phyloP scores from a whole-genome alignment of 169 alveolate genomes.

The Cryptosporidium sp. region DNA sequence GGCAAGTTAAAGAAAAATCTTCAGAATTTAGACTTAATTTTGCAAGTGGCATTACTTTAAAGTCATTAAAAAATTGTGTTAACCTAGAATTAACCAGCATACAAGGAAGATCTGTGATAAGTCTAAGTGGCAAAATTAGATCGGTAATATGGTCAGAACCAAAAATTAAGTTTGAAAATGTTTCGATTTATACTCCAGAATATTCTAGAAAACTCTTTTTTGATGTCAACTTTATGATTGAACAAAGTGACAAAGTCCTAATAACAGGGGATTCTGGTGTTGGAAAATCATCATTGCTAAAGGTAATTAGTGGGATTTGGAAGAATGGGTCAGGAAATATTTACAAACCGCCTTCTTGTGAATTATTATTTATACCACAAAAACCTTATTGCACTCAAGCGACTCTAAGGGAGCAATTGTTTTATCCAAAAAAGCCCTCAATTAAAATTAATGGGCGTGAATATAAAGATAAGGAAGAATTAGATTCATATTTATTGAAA shows the following conservation, averaged over 20 bases:
- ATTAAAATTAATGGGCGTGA: not conserved
- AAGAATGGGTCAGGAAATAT: conserved; percentile 69
- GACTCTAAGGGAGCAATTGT: conserved; percentile 65
- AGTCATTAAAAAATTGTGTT: conserved; percentile 4
- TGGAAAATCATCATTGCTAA: conserved; percentile 73
- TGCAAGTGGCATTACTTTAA: not conserved
- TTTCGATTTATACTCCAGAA: conserved; percentile 34
- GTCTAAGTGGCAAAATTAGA: conserved; percentile 38
- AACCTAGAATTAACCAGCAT: not conserved
- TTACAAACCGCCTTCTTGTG: conserved; percentile 27
- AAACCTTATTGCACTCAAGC: conserved; percentile 71
- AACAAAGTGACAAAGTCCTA: conserved; percentile 45
- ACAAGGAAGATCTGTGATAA: not conserved
- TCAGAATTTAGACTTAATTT: conserved; percentile 33
- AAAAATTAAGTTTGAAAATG: conserved; percentile 12
- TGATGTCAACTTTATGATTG: not conserved
- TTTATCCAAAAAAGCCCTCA: conserved; percentile 36
- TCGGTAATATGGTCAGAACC: conserved; percentile 58
- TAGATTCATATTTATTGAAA: conserved; percentile 16
- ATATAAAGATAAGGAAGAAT: conserved; percentile 3
- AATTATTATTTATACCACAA: conserved; percentile 70
- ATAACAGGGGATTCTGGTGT: conserved; percentile 74
- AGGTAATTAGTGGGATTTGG: conserved; percentile 73
- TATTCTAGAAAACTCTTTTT: conserved; percentile 7
- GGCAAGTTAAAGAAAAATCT: not conserved